These are phyloP conservation scores for Flaveria bidentis DNA, from an alignment of 129 eudicot genomes.

Conservation along the genomic window DNA sequence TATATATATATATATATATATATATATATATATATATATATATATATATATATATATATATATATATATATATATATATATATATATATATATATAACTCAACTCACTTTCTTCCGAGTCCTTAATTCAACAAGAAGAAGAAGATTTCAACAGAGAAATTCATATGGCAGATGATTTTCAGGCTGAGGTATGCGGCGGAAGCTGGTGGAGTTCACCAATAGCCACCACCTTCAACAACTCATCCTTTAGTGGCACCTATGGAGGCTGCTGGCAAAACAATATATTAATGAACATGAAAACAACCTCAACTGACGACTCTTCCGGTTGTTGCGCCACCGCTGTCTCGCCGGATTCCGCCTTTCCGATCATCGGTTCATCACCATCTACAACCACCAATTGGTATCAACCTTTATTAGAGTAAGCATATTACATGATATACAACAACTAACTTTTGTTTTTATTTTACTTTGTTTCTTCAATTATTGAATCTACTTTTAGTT, in stretches of 20 bases:
- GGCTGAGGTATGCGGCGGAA: conserved; percentile 38
- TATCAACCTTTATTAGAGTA: conserved; percentile 43
- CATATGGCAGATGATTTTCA: conserved; percentile 43
- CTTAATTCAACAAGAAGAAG: neutral
- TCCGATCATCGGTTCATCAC: conserved; percentile 26
- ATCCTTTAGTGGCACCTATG: conserved; percentile 18
- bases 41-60: neutral
- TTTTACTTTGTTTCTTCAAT: conserved; percentile 38
- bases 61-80: neutral
- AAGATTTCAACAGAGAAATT: neutral
- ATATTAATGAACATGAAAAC: conserved; percentile 28
- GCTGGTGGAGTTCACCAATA: conserved; percentile 41
- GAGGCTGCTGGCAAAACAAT: conserved; percentile 32
- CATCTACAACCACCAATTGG: conserved; percentile 33
- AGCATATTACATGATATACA: conserved; percentile 23
- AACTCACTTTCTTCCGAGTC: neutral
- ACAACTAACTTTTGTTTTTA: conserved; percentile 21
- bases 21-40: neutral
- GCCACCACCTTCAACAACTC: conserved; percentile 24
- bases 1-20: neutral
- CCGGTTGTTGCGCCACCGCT: conserved; percentile 20
- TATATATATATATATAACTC: neutral
- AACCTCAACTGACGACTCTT: conserved; percentile 37
- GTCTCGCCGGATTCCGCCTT: conserved; percentile 40
- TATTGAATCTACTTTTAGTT: conserved; percentile 38